Base-by-base conservation (phyloP, 2,329 filamentous ascomycete species). In the Ramularia endophylla region DNA sequence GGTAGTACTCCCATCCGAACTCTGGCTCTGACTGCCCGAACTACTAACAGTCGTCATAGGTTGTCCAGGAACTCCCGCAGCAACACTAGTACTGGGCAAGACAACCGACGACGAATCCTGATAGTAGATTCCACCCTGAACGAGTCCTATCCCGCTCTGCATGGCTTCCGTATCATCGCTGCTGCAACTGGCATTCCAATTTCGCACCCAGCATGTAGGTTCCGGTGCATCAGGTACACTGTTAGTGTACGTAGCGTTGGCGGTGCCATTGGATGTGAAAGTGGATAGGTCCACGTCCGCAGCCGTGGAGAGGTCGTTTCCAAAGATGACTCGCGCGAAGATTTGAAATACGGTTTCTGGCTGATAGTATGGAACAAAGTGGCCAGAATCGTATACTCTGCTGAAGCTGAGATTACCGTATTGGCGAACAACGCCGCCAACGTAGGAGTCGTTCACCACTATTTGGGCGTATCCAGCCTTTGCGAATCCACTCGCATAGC, bases 391-490 rank as follows among this genome's bases (percentile, higher is more conserved):
- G 53, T 73, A 77, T 40, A 76, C 65, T 11, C 71, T 65, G 5
- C 65, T 65, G 55, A 75, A 75, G 25, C 63, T 69, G 5, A 77
- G 59, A 41, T 89, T 89, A 8, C 83, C 85, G 54, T 78, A 85
- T 61, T 92, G 85, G 3, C 85, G 76, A 0, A 87, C 85, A 41
- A 78, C 75, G 15, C 86, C 87, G 38, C 78, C 85, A 56, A 80
- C 77, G 62, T 83, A 83, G 5, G 74, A 71, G 18, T 71, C 72
- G 57, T 87, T 85, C 29, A 85, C 78, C 9, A 80, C 67, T 47
- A 92, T 79, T 11, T 82, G 78, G 0, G 78, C 76, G 58, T 92
- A 92, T 1, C 85, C 85, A 0, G 86, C 80, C 0, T 67, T 61
- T 2, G 72, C 66, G 58, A 90, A 92, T 19, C 66, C 63, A 1